Base-by-base conservation (phyloP, 78 protist species). In the Dictyostelium firmibasis region DNA sequence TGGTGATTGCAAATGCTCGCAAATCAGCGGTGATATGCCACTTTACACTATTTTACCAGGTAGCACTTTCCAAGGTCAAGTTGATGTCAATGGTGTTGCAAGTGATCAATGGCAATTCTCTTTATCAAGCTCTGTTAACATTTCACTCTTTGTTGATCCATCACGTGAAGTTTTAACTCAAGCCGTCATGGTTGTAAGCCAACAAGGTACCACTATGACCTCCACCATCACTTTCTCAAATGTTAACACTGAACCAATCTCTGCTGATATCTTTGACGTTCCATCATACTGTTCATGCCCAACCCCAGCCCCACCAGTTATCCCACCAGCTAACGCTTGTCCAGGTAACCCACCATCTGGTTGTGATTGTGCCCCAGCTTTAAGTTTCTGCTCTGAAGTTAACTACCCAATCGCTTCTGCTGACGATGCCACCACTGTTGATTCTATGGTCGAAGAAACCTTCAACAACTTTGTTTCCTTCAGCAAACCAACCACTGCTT, bases 341-440 rank as follows among this genome's bases (percentile, higher is more conserved):
- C 92, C 92, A 85, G 60, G 60, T 35, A 85, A 85, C 84, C 92
- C 92, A 74, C 92, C 92, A 85, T 10, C 11, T 6, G 84, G 84
- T 14, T 85, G 92, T 25, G 0, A 0, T 8, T 85, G 92, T 53
- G 76, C 84, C 1, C 41, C 84, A 38, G 14, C 57, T 3, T 35
- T 85, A 25, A 75, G 5, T 2, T 85, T 85, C 84, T 85, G 92
- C n/a, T 16, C 60, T 11, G n/a, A 33, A 18, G 92, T 85, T 44
- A 85, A 14, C 60, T 85, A 85, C 41, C 92, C 92, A 85, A 67
- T 85, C 38, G 13, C 10, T n/a, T 0, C 41, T 1, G 47, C 69
- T 35, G 29, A 29, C 36, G 81, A 29, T 53, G 81, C 81, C 18
- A 2, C 50, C 2, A 4, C 16, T 0, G 75, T 75, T 11, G 92